Base-by-base conservation (phyloP, 768 basidiomycete species). In the Gautieria morchelliformis region DNA sequence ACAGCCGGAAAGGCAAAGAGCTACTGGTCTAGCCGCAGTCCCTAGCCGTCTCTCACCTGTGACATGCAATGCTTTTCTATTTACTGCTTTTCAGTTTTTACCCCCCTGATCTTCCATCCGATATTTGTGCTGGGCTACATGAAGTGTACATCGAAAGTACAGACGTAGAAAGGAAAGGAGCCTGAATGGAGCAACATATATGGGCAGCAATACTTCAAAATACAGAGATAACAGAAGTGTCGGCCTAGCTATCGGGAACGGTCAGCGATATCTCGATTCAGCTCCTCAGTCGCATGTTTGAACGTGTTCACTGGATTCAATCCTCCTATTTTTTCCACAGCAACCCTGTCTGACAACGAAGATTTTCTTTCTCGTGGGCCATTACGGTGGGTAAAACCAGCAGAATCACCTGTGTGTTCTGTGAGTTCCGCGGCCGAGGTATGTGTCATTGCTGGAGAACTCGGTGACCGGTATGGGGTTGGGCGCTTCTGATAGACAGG, bases 291-390 rank as follows among this genome's bases (percentile, higher is more conserved):
- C 30, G 78, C 85, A 24, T 82, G 74, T 51, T 73, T 69, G 67
- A 91, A 90, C 12, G 70, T 69, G 63, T 85, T 83, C 54, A 70
- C 64, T 51, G 69, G 76, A 64, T 84, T 79, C 59, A 87, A 69
- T 40, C 71, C 74, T 5, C 82, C 82, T 63, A 90, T 80, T 24
- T 83, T 76, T 58, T 74, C 73, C 5, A 91, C 85, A 15, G 78
- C 66, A 33, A 91, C 77, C 40, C 75, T 73, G 65, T 85, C 82
- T 11, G 82, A 78, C 40, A 92, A 74, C 60, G 85, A 89, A 27
- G 75, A 70, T 64, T 76, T 82, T 53, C 88, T 75, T 58, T 73
- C 69, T 56, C 85, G 76, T 61, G 75, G 78, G 27, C 67, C 70
- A 52, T 67, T 63, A 48, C 75, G 75, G 62, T 74, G 72, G 48